Conservation (phyloP, 2,329 filamentous ascomycete genomes). For the Trichoderma koningiopsis region DNA sequence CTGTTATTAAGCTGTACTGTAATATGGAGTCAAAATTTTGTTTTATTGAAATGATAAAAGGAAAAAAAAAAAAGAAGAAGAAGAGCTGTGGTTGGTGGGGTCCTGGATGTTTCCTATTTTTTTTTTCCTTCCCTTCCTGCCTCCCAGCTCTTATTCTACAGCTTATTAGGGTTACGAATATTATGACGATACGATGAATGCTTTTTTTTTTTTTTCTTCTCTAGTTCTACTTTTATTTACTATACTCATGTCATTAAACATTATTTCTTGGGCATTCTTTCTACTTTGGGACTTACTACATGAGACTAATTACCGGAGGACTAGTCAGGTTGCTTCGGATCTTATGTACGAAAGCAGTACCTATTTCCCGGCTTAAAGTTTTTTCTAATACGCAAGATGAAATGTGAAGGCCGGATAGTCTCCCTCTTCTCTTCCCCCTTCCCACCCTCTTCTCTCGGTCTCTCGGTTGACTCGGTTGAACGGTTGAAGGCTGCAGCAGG, state of each 20-base stretch:
- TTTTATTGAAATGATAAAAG: neutral
- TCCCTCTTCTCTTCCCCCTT: neutral
- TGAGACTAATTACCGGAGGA: neutral
- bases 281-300: neutral
- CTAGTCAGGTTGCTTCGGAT: neutral
- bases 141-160: slow-evolving; percentile 34
- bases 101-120: slow-evolving; percentile 11
- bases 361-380: neutral
- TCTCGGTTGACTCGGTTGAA: slow-evolving; percentile 1
- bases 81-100: neutral
- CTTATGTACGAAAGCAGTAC: neutral
- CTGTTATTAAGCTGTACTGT: slow-evolving; percentile 12
- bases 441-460: neutral
- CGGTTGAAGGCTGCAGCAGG: neutral
- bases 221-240: neutral
- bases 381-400: neutral
- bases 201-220: neutral
- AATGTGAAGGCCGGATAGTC: neutral
- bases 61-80: neutral
- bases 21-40: slow-evolving; percentile 13
- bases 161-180: slow-evolving; percentile 31
- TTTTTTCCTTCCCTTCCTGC: slow-evolving; percentile 35
- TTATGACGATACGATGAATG: slow-evolving; percentile 19
- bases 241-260: neutral
- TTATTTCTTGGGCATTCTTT: neutral